Base-by-base conservation (phyloP, 129 eudicot genomes). In the Heracleum sosnowskyi region DNA sequence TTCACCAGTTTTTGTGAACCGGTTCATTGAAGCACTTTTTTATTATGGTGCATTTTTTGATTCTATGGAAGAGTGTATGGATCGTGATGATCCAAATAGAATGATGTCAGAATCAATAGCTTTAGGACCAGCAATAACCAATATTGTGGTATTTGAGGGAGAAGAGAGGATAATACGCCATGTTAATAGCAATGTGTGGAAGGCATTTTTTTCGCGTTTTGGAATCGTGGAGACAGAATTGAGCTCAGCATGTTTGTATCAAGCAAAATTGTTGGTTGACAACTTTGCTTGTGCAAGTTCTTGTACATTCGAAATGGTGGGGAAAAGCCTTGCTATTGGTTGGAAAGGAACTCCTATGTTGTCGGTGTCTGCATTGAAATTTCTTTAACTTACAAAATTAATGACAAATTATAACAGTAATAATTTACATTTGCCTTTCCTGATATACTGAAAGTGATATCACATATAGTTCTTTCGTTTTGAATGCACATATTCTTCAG, bases 11-110 rank as follows among this genome's bases (percentile, higher is more conserved):
- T 74, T 74, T 41, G 57, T 74, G 33, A 9, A 69, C 45, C 45
- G 28, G 3, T 69, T 69, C 46, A 69, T 75, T 75, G 78, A 75
- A 26, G 78, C 78, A 0, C 63, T 75, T 7, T 47, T 45, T 7
- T 46, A n/a, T 26, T 76, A 49, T 34, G 45, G 79, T 76, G 79
- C 68, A 22, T 20, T 49, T 16, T 49, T 76, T 8, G 79, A 51
- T 49, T 51, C 29, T 5, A 28, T 53, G 69, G 79, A 22, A 53
- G 79, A 35, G 16, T 76, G 66, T 34, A 76, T 76, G 79, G 79
- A 49, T 29, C 47, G 40, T 5, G 7, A 39, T n/a, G 49, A 39
- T 40, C 76, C 76, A n/a, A n/a, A 72, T 39, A 40, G 76, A 40
- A 20, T 40, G 76, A 72, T 40, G 29, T 37, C 49, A 72, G 76